Evolutionary conservation across 148 eudicot genomes (phyloP), one percentile per base, ranked within the genome.

Genomic region (Amaranthus cruentus): DNA sequence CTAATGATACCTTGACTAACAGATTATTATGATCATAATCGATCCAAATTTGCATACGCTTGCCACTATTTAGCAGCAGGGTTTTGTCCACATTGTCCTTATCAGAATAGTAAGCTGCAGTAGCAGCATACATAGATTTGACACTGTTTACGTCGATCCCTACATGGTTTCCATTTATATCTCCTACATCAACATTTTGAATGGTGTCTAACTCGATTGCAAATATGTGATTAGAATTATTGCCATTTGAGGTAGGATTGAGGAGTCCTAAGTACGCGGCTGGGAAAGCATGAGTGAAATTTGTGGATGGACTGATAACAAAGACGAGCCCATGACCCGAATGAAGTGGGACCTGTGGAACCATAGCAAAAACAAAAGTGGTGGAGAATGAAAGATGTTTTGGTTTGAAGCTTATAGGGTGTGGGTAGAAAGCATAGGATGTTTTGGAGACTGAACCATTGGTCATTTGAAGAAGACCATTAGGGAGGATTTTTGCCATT

Each of bases 121-220:
- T 0, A 66, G 62, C 72, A 77, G 68, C 59, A 51, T 15, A 50
- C 1, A 48, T 7, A 49, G 80, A 77, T 51, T 6, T 51, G 11
- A 72, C 15, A 50, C 61, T 57, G 18, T 78, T 61, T 4, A 67
- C 62, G 67, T 73, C 82, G 42, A 79, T 72, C 9, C 85, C 82
- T 6, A 82, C 85, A 73, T 82, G 85, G 59, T 82, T 76, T 8
- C 10, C 56, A 50, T 79, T 47, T 3, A 65, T 73, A 9, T 72
- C 85, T 4, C 53, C 1, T 54, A 73, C 9, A 0, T 66, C 62
- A 6, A 48, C 12, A 52, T 62, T 79, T 14, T 5, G 13, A 14
- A 68, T 3, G 6, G 82, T 68, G 64, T 82, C 85, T 11, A 82
- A 62, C 66, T 76, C 82, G 15, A 82, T 21, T 1, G 74, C 81